phyloP scores from a whole-genome alignment of 331 rosid genomes.

The Dryas integrifolia region DNA sequence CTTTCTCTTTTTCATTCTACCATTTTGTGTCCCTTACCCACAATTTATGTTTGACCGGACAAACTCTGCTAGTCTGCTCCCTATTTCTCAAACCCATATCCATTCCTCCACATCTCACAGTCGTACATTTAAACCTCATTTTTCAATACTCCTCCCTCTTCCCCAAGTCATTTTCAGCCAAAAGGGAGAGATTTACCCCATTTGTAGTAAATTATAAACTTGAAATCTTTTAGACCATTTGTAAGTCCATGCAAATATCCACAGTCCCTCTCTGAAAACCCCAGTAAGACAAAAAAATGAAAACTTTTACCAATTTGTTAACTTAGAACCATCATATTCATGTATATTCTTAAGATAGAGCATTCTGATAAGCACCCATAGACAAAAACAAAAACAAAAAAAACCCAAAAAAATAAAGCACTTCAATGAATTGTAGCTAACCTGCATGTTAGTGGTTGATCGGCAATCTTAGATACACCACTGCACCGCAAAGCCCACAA shows the following conservation, averaged over 20 bases:
- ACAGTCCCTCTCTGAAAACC: too few species aligned
- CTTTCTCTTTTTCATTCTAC: neutral
- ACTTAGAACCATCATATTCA: neutral
- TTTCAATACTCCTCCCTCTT: neutral
- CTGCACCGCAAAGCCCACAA: neutral
- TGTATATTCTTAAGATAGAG: neutral
- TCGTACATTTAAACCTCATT: neutral
- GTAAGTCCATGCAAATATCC: neutral
- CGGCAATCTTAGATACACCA: neutral
- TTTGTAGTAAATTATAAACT: neutral
- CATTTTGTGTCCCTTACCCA: neutral
- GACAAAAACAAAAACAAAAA: too few species aligned
- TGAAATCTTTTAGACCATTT: neutral
- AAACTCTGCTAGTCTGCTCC: too few species aligned
- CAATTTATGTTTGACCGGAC: neutral
- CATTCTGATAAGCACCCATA: neutral
- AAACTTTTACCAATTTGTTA: neutral
- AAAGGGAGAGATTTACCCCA: neutral
- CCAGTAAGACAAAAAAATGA: too few species aligned
- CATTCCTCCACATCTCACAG: neutral
- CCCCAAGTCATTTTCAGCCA: neutral
- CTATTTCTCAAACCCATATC: neutral
- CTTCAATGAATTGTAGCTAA: neutral
- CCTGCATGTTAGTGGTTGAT: constrained; percentile 8
- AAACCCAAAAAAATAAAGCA: neutral